Evolutionary conservation across 2,329 filamentous ascomycete species (phyloP), one percentile per base, ranked within the genome.

Genomic region (Diaporthe sp.): DNA sequence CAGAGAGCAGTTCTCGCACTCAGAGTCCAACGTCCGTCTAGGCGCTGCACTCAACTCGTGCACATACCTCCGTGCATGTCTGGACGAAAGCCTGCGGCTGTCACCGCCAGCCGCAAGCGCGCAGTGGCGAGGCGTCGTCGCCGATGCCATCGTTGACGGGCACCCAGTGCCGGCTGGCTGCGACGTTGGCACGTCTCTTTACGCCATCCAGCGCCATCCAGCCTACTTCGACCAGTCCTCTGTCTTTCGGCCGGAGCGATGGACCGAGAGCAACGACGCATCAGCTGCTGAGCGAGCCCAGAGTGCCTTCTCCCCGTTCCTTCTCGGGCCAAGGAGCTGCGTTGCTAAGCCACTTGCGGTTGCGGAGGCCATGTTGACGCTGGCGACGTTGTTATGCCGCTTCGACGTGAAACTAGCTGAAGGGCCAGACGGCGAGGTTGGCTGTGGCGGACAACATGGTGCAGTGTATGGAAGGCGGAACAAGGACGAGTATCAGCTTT

Each of bases 311-410:
- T 49, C 62, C 12, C 62, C 62, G 3, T 67, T 67, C 19, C 62
- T 67, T 13, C 25, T 37, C 3, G 62, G 62, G 3, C 62, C 62
- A 4, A 37, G 62, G 10, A 67, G 62, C 19, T 67, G 62, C 31
- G 62, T 67, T n/a, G 62, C 62, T n/a, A 67, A 67, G 22, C 62
- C 62, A 7, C 62, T 67, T 13, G 62, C 62, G 28, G 62, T 67
- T 37, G 10, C 62, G 6, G 62, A 67, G 28, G 62, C 62, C 6
- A 51, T 51, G 44, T 17, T 67, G 62, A 67, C 62, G 5, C 28
- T 67, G 28, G 62, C 62, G 5, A 67, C 28, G 4, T 67, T 67
- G 13, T n/a, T 67, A 51, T 67, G 62, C 44, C 62, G 62, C 15
- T 67, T 67, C 25, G 62, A 67, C 31, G 4, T 67, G 44, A 67